phyloP scores from a whole-genome alignment of 352 stramenopile genomes.

The Globisporangium cederbergense region DNA sequence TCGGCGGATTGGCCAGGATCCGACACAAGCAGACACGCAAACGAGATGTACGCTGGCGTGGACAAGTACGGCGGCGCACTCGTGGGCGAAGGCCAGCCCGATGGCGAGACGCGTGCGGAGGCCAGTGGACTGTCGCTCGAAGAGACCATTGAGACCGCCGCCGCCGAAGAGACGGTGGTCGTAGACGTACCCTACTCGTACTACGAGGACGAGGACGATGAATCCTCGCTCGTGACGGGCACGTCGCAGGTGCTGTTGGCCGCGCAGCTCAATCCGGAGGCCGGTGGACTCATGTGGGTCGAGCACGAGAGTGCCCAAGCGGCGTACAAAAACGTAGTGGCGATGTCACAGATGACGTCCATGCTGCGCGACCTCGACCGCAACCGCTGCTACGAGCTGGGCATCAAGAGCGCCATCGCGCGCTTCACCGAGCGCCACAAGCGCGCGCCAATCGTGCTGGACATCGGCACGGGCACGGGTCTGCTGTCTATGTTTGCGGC shows the following conservation, averaged over 20 bases:
- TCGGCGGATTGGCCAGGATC: too few species aligned
- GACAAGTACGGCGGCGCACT: conserved; percentile 82
- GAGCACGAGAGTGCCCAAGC: conserved; percentile 56
- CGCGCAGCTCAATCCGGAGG: conserved; percentile 72
- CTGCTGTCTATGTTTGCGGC: conserved; percentile 88
- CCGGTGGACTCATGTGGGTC: conserved; percentile 78
- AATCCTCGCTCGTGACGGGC: conserved; percentile 48
- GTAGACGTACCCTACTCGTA: conserved; percentile 82
- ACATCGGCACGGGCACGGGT: conserved; percentile 81
- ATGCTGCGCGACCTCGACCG: conserved; percentile 80
- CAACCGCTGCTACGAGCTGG: conserved; percentile 76
- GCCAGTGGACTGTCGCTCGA: conserved; percentile 53
- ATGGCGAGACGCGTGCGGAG: conserved; percentile 21
- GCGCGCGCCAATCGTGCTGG: conserved; percentile 60
- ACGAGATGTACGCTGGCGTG: conserved; percentile 66
- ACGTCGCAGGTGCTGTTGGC: conserved; percentile 63
- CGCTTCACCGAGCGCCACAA: conserved; percentile 39
- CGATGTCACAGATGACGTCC: conserved; percentile 87
- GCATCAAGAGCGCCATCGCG: conserved; percentile 59
- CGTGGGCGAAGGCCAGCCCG: conserved; percentile 58
- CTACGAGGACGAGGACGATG: conserved; percentile 61
- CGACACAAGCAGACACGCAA: neutral
- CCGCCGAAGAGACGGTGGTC: conserved; percentile 77
- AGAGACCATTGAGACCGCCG: conserved; percentile 72
- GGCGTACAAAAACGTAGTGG: conserved; percentile 78